Conservation (phyloP, 78 protist species). For the Dictyostelium firmibasis region DNA sequence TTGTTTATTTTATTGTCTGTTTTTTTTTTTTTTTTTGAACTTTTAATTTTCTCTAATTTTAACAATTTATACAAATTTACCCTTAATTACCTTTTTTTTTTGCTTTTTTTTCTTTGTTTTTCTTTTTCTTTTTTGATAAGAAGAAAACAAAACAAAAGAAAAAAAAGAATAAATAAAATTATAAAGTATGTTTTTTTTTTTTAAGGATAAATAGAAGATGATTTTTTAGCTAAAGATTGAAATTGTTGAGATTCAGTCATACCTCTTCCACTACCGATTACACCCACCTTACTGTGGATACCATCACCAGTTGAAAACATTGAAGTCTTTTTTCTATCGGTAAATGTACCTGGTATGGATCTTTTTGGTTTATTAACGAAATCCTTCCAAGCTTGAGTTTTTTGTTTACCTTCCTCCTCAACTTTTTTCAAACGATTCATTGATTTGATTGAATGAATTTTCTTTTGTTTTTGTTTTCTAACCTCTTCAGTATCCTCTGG, state of each 20-base stretch:
- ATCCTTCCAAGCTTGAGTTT: slow-evolving; percentile 65
- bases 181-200: too few relatives aligned
- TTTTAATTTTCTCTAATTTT: too few relatives aligned
- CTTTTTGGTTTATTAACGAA: slow-evolving; percentile 24
- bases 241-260: slow-evolving; percentile 62
- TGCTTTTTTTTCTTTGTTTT: too few relatives aligned
- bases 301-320: slow-evolving; percentile 62
- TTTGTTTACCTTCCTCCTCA: slow-evolving; percentile 54
- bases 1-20: too few relatives aligned
- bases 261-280: slow-evolving; percentile 68
- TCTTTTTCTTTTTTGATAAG: too few relatives aligned
- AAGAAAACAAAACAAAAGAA: too few relatives aligned
- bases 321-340: slow-evolving; percentile 47
- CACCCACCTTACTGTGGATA: slow-evolving; percentile 55
- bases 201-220: neutral
- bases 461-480: slow-evolving; percentile 54
- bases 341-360: slow-evolving; percentile 47
- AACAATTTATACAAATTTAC: neutral
- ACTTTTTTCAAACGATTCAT: slow-evolving; percentile 32
- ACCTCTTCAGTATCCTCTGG: slow-evolving; percentile 54
- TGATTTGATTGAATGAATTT: slow-evolving; percentile 30
- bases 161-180: too few relatives aligned
- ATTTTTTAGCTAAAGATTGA: neutral
- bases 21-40: too few relatives aligned
- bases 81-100: neutral